phyloP scores from a whole-genome alignment of 345 rosid genomes.

The Schrenkiella parvula region DNA sequence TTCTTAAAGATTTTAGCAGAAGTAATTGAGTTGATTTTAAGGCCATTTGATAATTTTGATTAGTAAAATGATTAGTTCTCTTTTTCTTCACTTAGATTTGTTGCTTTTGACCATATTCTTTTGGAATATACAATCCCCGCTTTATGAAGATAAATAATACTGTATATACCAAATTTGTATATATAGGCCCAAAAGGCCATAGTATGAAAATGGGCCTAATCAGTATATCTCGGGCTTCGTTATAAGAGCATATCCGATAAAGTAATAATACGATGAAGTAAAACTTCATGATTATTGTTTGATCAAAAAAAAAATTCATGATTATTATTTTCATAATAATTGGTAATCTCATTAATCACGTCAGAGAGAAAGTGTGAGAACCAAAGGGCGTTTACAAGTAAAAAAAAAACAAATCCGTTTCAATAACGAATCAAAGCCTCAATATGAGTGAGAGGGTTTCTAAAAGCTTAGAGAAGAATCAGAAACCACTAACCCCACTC shows the following conservation, averaged over 20 bases:
- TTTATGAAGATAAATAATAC: not conserved
- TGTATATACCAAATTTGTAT: too few relatives aligned
- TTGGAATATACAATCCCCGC: not conserved
- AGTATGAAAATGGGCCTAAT: not conserved
- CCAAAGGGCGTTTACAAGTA: slow-evolving; percentile 10
- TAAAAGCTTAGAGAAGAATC: slow-evolving; percentile 22
- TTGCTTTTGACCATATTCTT: not conserved
- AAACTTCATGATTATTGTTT: not conserved
- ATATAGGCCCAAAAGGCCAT: not conserved
- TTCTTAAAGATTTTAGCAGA: not conserved
- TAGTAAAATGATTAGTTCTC: not conserved
- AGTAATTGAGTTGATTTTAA: slow-evolving; percentile 14
- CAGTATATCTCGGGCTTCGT: not conserved
- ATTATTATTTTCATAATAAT: not conserved
- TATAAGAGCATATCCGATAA: not conserved
- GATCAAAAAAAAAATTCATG: not conserved
- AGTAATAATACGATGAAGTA: not conserved
- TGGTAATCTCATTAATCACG: slow-evolving; percentile 5
- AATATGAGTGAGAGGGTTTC: not conserved
- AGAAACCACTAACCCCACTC: slow-evolving; percentile 25
- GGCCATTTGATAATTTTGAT: not conserved
- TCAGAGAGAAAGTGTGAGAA: not conserved
- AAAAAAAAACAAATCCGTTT: not conserved
- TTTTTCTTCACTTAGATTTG: not conserved
- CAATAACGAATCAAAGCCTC: slow-evolving; percentile 12